Evolutionary conservation across 305 asterid species (phyloP), one percentile per base, ranked within the genome.

Genomic region (Fraxinus xanthoxyloides): DNA sequence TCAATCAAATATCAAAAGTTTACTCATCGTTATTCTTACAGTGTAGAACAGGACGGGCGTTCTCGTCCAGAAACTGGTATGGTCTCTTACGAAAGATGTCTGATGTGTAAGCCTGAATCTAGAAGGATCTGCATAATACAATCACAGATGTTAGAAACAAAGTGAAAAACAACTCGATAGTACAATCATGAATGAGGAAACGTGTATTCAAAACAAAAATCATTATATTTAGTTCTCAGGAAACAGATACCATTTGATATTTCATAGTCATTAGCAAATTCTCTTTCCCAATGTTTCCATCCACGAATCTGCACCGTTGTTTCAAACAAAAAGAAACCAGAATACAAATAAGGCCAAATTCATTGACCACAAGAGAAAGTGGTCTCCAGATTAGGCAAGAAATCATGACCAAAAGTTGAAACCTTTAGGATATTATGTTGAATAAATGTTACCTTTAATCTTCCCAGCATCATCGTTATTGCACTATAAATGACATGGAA

Each of bases 221-320:
- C 15, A 2, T 61, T 61, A 0, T 23, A 19, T 61, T 21, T 23
- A 21, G 9, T 19, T 61, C 30, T 61, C 5, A 8, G 28, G 26
- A 17, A 48, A 10, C 76, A 12, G 35, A 21, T 92, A 94, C 98
- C 98, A 61, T 90, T 85, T 80, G 90, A 40, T 69, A 79, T 74
- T 46, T 88, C 93, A 40, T 84, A 69, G 32, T 91, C 89, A 23
- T 63, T 26, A 38, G 80, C 83, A 65, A 89, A 84, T 75, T 90
- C 89, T 35, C 56, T 81, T 85, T 96, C 99, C 98, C 99, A 96
- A 1, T 85, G 93, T 85, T 94, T 96, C 99, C 99, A 96, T 79
- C 91, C 90, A 21, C 99, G 98, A 86, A 91, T 96, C 98, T 93
- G 81, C 76, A 80, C 74, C 26, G 40, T 51, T 32, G 10, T 65